phyloP scores from a whole-genome alignment of 495 filamentous ascomycete genomes.

The Emericellopsis terricola region DNA sequence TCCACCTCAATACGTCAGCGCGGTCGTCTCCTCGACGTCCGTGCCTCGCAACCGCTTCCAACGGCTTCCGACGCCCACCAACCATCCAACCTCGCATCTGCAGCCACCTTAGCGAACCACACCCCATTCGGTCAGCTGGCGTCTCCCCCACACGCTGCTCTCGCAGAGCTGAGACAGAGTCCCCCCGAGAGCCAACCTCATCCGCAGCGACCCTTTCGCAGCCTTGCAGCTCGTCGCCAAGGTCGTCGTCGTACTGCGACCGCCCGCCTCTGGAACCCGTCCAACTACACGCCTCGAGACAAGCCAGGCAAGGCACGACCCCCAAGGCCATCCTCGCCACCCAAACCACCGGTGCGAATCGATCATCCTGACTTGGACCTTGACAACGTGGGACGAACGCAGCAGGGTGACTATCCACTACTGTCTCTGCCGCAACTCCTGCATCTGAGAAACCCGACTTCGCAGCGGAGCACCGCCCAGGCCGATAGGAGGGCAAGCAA shows the following conservation, averaged over 20 bases:
- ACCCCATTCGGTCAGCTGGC: no score
- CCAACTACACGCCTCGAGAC: slow-evolving; percentile 39
- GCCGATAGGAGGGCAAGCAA: slow-evolving; percentile 48
- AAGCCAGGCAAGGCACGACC: slow-evolving; percentile 9
- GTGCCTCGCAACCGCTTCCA: slow-evolving; percentile 12
- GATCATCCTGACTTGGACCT: slow-evolving; percentile 19
- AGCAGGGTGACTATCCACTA: slow-evolving; percentile 48
- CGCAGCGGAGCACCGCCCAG: slow-evolving; percentile 37
- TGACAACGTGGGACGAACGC: slow-evolving; percentile 14
- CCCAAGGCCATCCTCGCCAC: slow-evolving; percentile 23
- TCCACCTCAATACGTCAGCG: no score
- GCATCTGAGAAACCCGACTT: slow-evolving; percentile 34
- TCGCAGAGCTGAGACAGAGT: no score
- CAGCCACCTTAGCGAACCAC: no score
- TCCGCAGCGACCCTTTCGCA: slow-evolving; percentile 17
- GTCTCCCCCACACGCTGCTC: no score
- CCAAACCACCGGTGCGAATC: slow-evolving; percentile 28
- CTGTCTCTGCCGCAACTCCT: slow-evolving; percentile 51
- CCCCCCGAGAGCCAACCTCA: no score
- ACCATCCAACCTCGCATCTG: slow-evolving; percentile 7
- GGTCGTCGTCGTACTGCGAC: slow-evolving; percentile 19
- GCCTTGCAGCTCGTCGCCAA: slow-evolving; percentile 11
- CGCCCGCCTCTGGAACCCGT: slow-evolving; percentile 44
- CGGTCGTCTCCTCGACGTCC: slow-evolving; percentile 1
- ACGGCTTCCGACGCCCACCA: slow-evolving; percentile 25